These are phyloP conservation scores for Penicillium longicatenatum DNA, from an alignment of 495 filamentous ascomycete genomes.

Conservation along the genomic window DNA sequence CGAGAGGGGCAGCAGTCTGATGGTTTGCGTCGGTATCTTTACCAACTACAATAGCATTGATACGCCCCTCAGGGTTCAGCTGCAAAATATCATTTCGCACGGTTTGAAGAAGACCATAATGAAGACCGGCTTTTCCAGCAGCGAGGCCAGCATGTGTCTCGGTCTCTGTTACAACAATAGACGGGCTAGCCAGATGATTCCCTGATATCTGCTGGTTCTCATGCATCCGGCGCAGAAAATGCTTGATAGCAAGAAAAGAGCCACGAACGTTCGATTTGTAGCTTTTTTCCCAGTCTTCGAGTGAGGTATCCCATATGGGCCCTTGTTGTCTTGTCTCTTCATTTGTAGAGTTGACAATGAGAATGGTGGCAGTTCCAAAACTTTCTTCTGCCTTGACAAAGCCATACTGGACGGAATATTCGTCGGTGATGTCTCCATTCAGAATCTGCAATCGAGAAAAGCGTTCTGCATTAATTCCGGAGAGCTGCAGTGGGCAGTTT, in stretches of 20 bases:
- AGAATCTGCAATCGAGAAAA: conserved; percentile 40
- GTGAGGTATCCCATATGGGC: conserved; percentile 56
- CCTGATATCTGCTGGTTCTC: conserved; percentile 32
- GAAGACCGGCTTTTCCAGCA: conserved; percentile 53
- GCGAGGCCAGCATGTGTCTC: conserved; percentile 53
- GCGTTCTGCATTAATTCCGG: conserved; percentile 24
- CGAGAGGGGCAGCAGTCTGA: conserved; percentile 49
- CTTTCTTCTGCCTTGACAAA: conserved; percentile 45
- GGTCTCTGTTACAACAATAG: conserved; percentile 58
- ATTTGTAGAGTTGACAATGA: conserved; percentile 54
- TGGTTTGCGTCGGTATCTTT: conserved; percentile 2
- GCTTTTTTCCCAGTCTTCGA: conserved; percentile 54
- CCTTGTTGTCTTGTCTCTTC: conserved; percentile 45
- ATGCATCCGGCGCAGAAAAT: conserved; percentile 50
- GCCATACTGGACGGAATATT: conserved; percentile 45
- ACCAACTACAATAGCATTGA: conserved; percentile 57
- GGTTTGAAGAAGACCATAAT: conserved; percentile 54
- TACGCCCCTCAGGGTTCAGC: conserved; percentile 52
- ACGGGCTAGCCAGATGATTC: conserved; percentile 48
- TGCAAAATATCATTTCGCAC: conserved; percentile 58
- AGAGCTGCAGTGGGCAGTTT: conserved; percentile 28
- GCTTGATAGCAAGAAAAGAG: conserved; percentile 60
- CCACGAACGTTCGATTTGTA: conserved; percentile 53
- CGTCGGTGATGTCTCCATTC: conserved; percentile 49
- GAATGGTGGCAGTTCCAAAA: conserved; percentile 55